These are phyloP conservation scores for Colletotrichum magnum DNA, from an alignment of 2,329 filamentous ascomycete genomes.

Conservation along the genomic window DNA sequence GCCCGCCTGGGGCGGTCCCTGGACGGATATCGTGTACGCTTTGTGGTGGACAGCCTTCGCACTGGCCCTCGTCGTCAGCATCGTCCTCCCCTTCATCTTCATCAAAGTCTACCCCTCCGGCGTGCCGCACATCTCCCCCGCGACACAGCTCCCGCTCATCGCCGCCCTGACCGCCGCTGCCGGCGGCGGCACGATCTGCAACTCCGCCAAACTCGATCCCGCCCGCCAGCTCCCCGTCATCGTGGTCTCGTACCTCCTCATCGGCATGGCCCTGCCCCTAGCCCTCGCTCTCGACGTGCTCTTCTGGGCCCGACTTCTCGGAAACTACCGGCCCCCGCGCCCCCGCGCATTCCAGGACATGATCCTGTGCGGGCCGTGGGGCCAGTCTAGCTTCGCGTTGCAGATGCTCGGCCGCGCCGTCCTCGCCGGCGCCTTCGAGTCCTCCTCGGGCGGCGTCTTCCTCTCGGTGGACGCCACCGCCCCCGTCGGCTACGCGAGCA, in stretches of 20 bases:
- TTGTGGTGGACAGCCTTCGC: constrained; percentile 57
- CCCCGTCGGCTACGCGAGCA: constrained; percentile 50
- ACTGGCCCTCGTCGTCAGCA: constrained; percentile 49
- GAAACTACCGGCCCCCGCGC: constrained; percentile 46
- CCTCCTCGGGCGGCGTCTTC: constrained; percentile 49
- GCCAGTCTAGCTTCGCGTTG: constrained; percentile 55
- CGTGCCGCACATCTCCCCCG: constrained; percentile 51
- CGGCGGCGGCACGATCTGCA: constrained; percentile 53
- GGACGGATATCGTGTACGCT: constrained; percentile 48
- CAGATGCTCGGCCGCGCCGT: constrained; percentile 54
- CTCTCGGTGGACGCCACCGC: constrained; percentile 50
- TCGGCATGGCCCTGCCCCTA: constrained; percentile 51
- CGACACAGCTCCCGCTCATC: constrained; percentile 54
- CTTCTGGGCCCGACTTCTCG: constrained; percentile 47
- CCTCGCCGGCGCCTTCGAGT: constrained; percentile 46
- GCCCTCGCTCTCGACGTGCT: constrained; percentile 50
- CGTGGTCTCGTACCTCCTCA: constrained; percentile 56
- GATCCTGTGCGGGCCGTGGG: constrained; percentile 57
- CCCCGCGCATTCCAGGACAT: constrained; percentile 52
- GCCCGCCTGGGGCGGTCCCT: constrained; percentile 36
- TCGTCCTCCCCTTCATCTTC: constrained; percentile 52
- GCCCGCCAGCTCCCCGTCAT: constrained; percentile 54
- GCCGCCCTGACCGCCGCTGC: constrained; percentile 56
- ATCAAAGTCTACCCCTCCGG: constrained; percentile 53
- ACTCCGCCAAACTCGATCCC: constrained; percentile 44